phyloP scores from a whole-genome alignment of 495 filamentous ascomycete species.

The Trichoderma erinaceum region DNA sequence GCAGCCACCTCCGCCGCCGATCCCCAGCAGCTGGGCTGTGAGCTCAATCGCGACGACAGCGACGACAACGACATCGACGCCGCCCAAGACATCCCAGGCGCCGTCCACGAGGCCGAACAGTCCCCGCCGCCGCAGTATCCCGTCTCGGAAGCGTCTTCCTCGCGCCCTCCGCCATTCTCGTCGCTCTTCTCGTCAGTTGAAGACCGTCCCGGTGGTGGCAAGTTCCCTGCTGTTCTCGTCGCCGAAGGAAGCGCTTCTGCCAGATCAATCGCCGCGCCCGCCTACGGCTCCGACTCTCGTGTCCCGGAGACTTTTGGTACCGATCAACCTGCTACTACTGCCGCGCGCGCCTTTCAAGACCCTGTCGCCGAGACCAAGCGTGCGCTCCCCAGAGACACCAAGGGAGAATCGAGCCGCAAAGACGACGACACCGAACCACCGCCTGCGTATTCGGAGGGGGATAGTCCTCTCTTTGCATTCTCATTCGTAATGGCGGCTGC shows the following conservation, averaged over 20 bases:
- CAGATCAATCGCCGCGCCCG: conserved; percentile 49
- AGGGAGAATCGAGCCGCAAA: conserved; percentile 59
- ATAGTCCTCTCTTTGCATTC: conserved; percentile 85
- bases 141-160: conserved; percentile 55
- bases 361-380: conserved; percentile 76
- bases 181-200: conserved; percentile 43
- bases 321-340: conserved; percentile 23
- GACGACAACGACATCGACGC: not conserved
- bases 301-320: conserved; percentile 27
- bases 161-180: conserved; percentile 41
- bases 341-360: conserved; percentile 37
- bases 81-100: conserved; percentile 31
- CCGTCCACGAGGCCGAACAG: conserved; percentile 27
- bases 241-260: conserved; percentile 50
- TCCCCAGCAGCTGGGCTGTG: conserved; percentile 5
- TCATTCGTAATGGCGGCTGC: conserved; percentile 97
- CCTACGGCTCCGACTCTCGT: conserved; percentile 38
- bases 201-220: conserved; percentile 34
- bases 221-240: conserved; percentile 12
- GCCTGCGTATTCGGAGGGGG: conserved; percentile 92
- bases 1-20: not conserved
- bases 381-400: conserved; percentile 70
- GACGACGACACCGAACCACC: conserved; percentile 87
- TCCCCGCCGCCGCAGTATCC: conserved; percentile 59
- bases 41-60: conserved; percentile 5